Evolutionary conservation across 257 asterid genomes (phyloP), one percentile per base, ranked within the genome.

Genomic region (Fraxinus americana): DNA sequence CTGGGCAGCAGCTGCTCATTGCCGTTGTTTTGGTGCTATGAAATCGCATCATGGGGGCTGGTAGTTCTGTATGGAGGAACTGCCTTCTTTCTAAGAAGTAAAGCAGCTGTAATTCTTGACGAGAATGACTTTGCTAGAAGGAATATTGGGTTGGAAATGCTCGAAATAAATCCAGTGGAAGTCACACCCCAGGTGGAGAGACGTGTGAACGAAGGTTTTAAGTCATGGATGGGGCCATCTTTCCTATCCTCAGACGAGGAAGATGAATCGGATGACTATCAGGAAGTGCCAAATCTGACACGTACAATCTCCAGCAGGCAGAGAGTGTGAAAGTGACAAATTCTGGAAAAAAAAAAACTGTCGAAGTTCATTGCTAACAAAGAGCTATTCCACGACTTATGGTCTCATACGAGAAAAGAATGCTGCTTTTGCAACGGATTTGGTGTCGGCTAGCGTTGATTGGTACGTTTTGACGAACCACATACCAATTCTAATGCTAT

Each of bases 141-240:
- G 78, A 88, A 90, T 82, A 73, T 87, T 16, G 98, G 98, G 80
- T 82, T 94, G 45, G 98, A 94, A 88, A 94, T 94, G 98, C 93
- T 93, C 17, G 97, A 95, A 86, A 91, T 97, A 57, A 84, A 50
- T 86, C 91, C 96, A 1, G 79, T 83, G 50, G 92, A 90, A 78
- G 84, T 91, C 73, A 85, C 97, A 61, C 96, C 97, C n/a, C 97
- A 93, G 9, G 84, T 90, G 81, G 98, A 91, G 90, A 86, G 89
- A 75, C 97, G 97, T 10, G 88, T 93, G 45, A 86, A 78, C 57
- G 98, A 93, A 81, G 96, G 98, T 71, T 95, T 95, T 70, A 91
- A 91, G 86, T 86, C 98, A 30, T 95, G 99, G 99, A 93, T 93
- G 98, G 98, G 99, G 19, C 93, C 98, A 10, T 87, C 98, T 48